phyloP scores from a whole-genome alignment of 2,329 filamentous ascomycete species.

The Apiospora rasikravindrae region DNA sequence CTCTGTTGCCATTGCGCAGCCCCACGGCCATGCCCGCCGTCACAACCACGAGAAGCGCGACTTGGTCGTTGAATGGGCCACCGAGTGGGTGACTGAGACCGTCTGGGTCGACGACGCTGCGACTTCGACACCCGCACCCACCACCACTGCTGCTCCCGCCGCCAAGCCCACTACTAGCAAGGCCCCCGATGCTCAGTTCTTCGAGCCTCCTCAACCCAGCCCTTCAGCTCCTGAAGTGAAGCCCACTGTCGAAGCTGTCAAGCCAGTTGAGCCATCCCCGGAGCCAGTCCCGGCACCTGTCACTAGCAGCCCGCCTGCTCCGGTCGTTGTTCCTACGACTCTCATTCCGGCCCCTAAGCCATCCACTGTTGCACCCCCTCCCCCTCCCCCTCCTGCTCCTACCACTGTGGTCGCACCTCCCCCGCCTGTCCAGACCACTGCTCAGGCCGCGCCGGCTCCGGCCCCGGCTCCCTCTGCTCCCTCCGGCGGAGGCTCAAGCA shows the following conservation, averaged over 20 bases:
- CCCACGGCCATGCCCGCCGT: slow-evolving; percentile 48
- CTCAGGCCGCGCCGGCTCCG: slow-evolving; percentile 15
- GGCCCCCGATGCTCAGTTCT: slow-evolving; percentile 26
- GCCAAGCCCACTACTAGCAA: slow-evolving; percentile 25
- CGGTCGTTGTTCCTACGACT: slow-evolving; percentile 25
- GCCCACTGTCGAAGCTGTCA: background rate
- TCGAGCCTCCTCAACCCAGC: slow-evolving; percentile 21
- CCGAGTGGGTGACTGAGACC: slow-evolving; percentile 57
- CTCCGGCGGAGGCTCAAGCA: slow-evolving; percentile 34
- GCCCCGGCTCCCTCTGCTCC: slow-evolving; percentile 28
- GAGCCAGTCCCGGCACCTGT: slow-evolving; percentile 23
- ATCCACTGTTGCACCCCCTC: background rate
- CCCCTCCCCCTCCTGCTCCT: slow-evolving; percentile 7
- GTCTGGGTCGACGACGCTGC: slow-evolving; percentile 57
- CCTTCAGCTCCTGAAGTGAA: background rate
- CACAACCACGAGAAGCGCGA: slow-evolving; percentile 46
- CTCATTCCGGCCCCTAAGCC: slow-evolving; percentile 23
- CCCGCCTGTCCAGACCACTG: background rate
- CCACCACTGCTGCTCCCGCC: slow-evolving; percentile 33
- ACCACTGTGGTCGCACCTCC: slow-evolving; percentile 7
- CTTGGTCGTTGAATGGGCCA: slow-evolving; percentile 51
- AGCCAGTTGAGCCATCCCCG: slow-evolving; percentile 17
- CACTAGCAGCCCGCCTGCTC: slow-evolving; percentile 24
- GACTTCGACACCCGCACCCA: slow-evolving; percentile 33
- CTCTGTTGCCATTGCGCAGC: slow-evolving; percentile 55